A percentile compares a stretch with the other conserved stretches of the same genome.
phyloP scores from a whole-genome alignment of 352 stramenopile genomes.

The Globisporangium canariense region DNA sequence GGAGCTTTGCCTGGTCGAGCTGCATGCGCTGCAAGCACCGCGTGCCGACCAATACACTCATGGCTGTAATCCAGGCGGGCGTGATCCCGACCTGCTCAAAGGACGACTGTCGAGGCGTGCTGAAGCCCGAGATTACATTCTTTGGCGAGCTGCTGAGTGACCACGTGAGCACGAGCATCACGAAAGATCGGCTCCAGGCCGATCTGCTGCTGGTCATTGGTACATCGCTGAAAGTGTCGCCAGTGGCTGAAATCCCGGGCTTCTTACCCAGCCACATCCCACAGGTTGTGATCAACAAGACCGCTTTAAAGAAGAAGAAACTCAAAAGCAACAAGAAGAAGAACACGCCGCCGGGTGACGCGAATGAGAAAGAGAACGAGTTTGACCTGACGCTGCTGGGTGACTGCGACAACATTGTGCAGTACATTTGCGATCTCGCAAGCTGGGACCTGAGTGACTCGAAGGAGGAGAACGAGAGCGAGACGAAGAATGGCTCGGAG shows the following conservation, averaged over 20 bases:
- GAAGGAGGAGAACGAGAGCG: neutral
- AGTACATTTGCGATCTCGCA: conserved; percentile 56
- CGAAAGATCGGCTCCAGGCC: conserved; percentile 68
- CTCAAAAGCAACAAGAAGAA: conserved; percentile 41
- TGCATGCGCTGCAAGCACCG: conserved; percentile 88
- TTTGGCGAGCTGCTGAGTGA: conserved; percentile 94
- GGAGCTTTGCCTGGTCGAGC: conserved; percentile 85
- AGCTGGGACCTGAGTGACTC: conserved; percentile 37
- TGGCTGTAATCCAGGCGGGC: conserved; percentile 73
- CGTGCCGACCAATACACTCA: conserved; percentile 44
- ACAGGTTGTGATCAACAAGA: conserved; percentile 90
- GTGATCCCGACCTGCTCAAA: conserved; percentile 67
- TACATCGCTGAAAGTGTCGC: conserved; percentile 95
- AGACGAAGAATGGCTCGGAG: neutral
- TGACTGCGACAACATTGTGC: conserved; percentile 75
- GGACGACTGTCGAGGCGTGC: conserved; percentile 84
- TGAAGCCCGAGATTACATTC: conserved; percentile 98
- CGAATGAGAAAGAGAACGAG: conserved; percentile 13
- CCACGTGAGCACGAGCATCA: conserved; percentile 81
- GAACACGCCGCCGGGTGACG: conserved; percentile 18
- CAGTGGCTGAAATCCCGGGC: conserved; percentile 90
- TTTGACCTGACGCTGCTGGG: conserved; percentile 84
- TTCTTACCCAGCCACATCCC: conserved; percentile 78
- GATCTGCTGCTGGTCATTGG: conserved; percentile 98
- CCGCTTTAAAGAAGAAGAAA: conserved; percentile 77